These are phyloP conservation scores for Cutaneotrichosporon cyanovorans DNA, from an alignment of 1,284 basidiomycete species.

Conservation along the genomic window DNA sequence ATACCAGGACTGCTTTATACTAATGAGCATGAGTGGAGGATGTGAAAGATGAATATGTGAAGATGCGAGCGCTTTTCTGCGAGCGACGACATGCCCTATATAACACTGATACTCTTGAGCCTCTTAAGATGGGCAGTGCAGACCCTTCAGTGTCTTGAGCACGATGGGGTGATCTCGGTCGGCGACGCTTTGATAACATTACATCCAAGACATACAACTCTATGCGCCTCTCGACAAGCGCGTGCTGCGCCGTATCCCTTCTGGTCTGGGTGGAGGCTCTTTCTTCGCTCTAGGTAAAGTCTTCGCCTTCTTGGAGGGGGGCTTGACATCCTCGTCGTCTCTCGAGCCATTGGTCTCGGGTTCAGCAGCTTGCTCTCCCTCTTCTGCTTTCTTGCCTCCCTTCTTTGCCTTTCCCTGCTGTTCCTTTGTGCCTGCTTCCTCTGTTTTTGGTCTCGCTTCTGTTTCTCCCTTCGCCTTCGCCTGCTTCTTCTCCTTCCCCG, in stretches of 20 bases:
- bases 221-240: constrained; percentile 1
- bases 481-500: constrained; percentile 2
- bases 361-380: neutral
- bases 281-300: neutral
- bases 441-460: too few relatives aligned
- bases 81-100: too few relatives aligned
- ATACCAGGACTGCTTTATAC: neutral
- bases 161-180: too few relatives aligned
- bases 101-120: too few relatives aligned
- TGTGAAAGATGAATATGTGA: neutral
- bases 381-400: neutral
- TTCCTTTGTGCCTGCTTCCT: too few relatives aligned
- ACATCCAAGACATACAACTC: too few relatives aligned
- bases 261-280: constrained; percentile 7
- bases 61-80: neutral
- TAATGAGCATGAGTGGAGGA: too few relatives aligned
- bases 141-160: too few relatives aligned
- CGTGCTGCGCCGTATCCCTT: constrained; percentile 12
- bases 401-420: too few relatives aligned
- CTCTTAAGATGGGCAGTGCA: too few relatives aligned
- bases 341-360: neutral
- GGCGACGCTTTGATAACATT: too few relatives aligned
- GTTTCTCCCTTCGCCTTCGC: neutral
- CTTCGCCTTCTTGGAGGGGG: neutral
- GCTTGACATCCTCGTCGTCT: neutral